Conservation (phyloP, 2,329 filamentous ascomycete species). For the Sordariomycetes sp. region DNA sequence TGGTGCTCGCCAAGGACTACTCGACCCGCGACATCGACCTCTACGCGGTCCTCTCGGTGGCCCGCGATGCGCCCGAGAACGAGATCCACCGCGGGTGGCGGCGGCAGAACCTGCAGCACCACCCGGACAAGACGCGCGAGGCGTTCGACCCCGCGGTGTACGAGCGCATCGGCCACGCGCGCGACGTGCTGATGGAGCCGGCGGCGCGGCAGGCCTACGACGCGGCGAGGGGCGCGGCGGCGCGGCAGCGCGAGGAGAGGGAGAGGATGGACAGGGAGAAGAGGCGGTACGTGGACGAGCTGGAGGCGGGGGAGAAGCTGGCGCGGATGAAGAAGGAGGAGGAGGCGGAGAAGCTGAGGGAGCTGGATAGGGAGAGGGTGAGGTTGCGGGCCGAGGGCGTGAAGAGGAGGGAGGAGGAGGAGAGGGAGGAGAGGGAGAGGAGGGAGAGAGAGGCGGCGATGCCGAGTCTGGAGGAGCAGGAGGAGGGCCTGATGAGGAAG, state of each 20-base stretch:
- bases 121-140: conserved; percentile 80
- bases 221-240: conserved; percentile 57
- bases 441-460: conserved; percentile 18
- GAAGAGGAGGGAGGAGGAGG: conserved; percentile 13
- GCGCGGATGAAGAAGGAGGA: conserved; percentile 47
- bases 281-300: conserved; percentile 72
- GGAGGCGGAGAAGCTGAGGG: conserved; percentile 23
- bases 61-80: conserved; percentile 52
- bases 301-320: conserved; percentile 67
- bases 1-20: conserved; percentile 45
- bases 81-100: conserved; percentile 79
- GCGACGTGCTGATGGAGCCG: conserved; percentile 67
- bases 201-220: conserved; percentile 70
- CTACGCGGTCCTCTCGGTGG: conserved; percentile 64
- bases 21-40: conserved; percentile 59
- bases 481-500: conserved; percentile 14
- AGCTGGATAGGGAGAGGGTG: conserved; percentile 23
- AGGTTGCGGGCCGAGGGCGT: conserved; percentile 22
- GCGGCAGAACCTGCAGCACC: conserved; percentile 77
- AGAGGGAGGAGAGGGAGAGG: conserved; percentile 16
- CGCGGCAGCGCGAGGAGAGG: conserved; percentile 59
- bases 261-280: conserved; percentile 64
- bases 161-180: conserved; percentile 75
- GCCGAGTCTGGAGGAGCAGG: conserved; percentile 17
- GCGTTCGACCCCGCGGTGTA: conserved; percentile 71